Percentiles rank a stretch among this genome's conserved stretches.
phyloP scores from a whole-genome alignment of 2,329 filamentous ascomycete genomes.

The Monosporascus ibericus region DNA sequence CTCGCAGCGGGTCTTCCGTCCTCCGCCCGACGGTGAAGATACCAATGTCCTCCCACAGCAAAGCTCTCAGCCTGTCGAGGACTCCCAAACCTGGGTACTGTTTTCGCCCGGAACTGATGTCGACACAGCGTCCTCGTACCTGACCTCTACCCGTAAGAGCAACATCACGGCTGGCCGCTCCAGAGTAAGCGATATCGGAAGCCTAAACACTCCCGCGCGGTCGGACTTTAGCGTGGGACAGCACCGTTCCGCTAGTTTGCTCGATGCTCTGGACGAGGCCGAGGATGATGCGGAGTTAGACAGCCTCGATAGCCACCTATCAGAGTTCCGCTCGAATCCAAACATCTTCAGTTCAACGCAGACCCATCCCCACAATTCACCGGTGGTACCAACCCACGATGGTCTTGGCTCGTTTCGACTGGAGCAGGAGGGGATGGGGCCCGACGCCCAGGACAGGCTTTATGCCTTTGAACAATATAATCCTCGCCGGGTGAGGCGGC shows the following conservation, averaged over 20 bases:
- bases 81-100: slow-evolving; percentile 91
- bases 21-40: slow-evolving; percentile 32
- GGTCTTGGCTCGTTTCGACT: slow-evolving; percentile 80
- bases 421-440: slow-evolving; percentile 45
- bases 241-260: slow-evolving; percentile 31
- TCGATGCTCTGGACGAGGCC: slow-evolving; percentile 36
- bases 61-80: slow-evolving; percentile 44
- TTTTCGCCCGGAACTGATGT: slow-evolving; percentile 70
- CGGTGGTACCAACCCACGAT: slow-evolving; percentile 86
- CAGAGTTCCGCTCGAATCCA: slow-evolving; percentile 70
- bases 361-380: slow-evolving; percentile 50
- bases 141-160: slow-evolving; percentile 61
- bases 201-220: slow-evolving; percentile 61
- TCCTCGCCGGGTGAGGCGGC: slow-evolving; percentile 55
- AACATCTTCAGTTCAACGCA: slow-evolving; percentile 32
- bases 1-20: slow-evolving; percentile 41
- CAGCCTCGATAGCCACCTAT: slow-evolving; percentile 85
- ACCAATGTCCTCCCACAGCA: slow-evolving; percentile 27
- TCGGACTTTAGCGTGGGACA: slow-evolving; percentile 47
- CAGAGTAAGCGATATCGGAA: slow-evolving; percentile 73
- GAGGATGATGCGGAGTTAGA: slow-evolving; percentile 76
- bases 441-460: slow-evolving; percentile 70
- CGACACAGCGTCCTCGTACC: slow-evolving; percentile 56
- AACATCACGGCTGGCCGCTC: slow-evolving; percentile 64
- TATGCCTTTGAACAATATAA: slow-evolving; percentile 88